Conservation (phyloP, 2,329 filamentous ascomycete genomes). For the Alternaria triticina region DNA sequence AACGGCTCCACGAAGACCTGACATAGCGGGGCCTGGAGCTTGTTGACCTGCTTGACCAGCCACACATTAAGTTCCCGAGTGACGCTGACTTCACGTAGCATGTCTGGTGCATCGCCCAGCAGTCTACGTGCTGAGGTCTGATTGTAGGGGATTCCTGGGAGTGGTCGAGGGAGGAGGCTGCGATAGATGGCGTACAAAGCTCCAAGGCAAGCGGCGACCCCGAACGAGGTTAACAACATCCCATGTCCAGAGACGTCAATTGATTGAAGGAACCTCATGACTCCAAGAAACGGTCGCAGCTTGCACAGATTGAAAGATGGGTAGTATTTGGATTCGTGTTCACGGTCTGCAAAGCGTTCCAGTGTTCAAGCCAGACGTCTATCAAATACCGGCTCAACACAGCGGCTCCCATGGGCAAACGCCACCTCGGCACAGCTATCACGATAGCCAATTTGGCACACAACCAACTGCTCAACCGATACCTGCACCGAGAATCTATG, state of each 20-base stretch:
- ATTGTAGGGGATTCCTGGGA: conserved; percentile 57
- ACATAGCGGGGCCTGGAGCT: conserved; percentile 8
- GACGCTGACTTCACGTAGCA: conserved; percentile 15
- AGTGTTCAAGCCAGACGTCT: not conserved
- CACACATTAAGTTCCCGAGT: conserved; percentile 1
- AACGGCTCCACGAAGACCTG: conserved; percentile 14
- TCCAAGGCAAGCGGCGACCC: not conserved
- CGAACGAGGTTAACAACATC: not conserved
- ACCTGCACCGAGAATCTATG: not conserved
- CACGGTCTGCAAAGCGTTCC: not conserved
- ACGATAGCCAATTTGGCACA: not conserved
- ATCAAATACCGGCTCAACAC: not conserved
- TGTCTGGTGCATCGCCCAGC: conserved; percentile 54
- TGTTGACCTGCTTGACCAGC: conserved; percentile 5
- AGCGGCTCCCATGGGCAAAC: not conserved
- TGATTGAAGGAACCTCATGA: not conserved
- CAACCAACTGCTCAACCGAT: not conserved
- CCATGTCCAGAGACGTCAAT: not conserved
- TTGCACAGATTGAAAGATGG: not conserved
- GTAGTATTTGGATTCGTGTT: not conserved
- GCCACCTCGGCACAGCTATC: not conserved
- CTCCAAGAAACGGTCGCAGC: not conserved
- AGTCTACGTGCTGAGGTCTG: conserved; percentile 41
- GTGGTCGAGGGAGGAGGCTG: conserved; percentile 42
- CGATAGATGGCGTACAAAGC: not conserved